These are phyloP conservation scores for Grigorovia jiainica DNA, from an alignment of 805 yeast genomes.

Conservation along the genomic window DNA sequence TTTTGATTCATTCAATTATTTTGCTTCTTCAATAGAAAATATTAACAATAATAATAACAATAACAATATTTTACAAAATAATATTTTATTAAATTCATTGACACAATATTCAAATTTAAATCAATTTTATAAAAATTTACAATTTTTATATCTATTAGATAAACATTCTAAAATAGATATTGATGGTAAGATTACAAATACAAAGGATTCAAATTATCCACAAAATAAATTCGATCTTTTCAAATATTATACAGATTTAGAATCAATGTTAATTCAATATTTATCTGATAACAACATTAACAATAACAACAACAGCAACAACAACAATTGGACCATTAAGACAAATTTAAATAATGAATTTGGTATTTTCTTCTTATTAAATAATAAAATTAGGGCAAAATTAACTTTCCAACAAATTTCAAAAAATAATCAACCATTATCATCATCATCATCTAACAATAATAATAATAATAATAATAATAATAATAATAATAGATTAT, in stretches of 20 bases:
- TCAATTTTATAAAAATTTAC: constrained; percentile 26
- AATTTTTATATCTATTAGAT: constrained; percentile 25
- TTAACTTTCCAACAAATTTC: constrained; percentile 16
- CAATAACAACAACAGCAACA: not conserved
- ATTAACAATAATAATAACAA: no score
- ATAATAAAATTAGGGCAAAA: constrained; percentile 12
- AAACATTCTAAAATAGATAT: constrained; percentile 23
- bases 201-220: constrained; percentile 1
- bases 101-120: constrained; percentile 20
- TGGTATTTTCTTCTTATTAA: constrained; percentile 20
- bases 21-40: constrained; percentile 4
- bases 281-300: not conserved
- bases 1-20: constrained; percentile 29
- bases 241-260: constrained; percentile 21
- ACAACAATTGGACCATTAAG: constrained; percentile 9
- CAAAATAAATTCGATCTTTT: constrained; percentile 26
- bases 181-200: constrained; percentile 10
- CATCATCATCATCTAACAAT: no score
- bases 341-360: constrained; percentile 23
- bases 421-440: constrained; percentile 14
- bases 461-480: not conserved
- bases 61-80: no score
- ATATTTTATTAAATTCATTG: constrained; percentile 26
- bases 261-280: not conserved
- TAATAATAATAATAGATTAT: constrained; percentile 9